phyloP scores from a whole-genome alignment of 768 basidiomycete species.

The Pleurotus ostreatus region DNA sequence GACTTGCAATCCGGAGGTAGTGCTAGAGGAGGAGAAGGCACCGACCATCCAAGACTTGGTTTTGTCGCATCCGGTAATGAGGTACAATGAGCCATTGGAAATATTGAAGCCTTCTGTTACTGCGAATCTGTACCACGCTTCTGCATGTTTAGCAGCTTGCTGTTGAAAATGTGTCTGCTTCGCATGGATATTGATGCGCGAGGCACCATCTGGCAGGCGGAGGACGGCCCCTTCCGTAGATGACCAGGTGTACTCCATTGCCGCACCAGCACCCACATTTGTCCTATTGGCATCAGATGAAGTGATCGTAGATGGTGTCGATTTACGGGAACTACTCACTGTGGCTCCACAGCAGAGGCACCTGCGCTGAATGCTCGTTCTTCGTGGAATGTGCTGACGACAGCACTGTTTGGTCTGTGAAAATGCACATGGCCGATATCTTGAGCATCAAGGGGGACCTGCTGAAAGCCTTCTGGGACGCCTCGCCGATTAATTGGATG shows the following conservation, averaged over 20 bases:
- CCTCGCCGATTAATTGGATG: slow-evolving; percentile 11
- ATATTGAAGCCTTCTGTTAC: background rate
- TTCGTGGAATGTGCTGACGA: background rate
- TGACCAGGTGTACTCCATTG: background rate
- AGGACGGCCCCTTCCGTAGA: background rate
- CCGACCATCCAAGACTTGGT: slow-evolving; percentile 14
- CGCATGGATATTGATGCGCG: background rate
- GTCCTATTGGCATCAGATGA: background rate
- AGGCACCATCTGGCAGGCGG: slow-evolving; percentile 2
- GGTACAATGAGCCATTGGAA: slow-evolving; percentile 16
- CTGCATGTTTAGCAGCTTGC: slow-evolving; percentile 10
- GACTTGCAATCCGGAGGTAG: slow-evolving; percentile 9
- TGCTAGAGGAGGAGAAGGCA: slow-evolving; percentile 10
- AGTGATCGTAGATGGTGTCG: background rate
- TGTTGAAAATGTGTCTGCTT: background rate
- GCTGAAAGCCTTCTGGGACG: background rate
- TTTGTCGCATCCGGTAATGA: slow-evolving; percentile 19
- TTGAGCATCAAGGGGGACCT: background rate
- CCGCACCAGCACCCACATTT: background rate
- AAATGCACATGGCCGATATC: background rate
- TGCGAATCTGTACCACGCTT: slow-evolving; percentile 11
- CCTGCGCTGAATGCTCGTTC: too few relatives aligned
- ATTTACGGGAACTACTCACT: background rate
- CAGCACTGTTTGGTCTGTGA: background rate
- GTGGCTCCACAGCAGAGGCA: background rate